Evolutionary conservation across 176 grass and related monocot species (phyloP).

Genomic region (Canna indica): DNA sequence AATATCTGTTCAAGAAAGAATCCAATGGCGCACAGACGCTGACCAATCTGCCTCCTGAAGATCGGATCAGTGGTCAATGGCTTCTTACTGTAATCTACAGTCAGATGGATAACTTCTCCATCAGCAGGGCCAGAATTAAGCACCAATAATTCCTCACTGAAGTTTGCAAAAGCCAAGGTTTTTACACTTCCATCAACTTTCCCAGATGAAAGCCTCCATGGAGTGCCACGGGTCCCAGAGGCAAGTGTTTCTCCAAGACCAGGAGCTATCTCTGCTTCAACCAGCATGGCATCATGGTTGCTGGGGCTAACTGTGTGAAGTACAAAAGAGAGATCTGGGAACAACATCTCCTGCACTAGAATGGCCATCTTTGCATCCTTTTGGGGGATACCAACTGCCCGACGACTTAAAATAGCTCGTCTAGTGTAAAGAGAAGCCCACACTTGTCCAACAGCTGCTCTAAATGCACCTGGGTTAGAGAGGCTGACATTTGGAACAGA

Average conservation of each 20-base stretch:
- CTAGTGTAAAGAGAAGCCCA: constrained; percentile 96
- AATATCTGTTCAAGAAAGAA: constrained; percentile 87
- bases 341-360: constrained; percentile 85
- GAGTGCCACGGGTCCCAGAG: constrained; percentile 79
- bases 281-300: constrained; percentile 52
- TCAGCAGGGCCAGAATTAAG: constrained; percentile 50
- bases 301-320: constrained; percentile 74
- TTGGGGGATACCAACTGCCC: constrained; percentile 65
- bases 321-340: constrained; percentile 75
- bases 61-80: constrained; percentile 47
- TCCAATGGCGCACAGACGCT: constrained; percentile 60
- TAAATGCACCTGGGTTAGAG: constrained; percentile 35
- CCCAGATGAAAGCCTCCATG: constrained; percentile 69
- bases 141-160: constrained; percentile 71
- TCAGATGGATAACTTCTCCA: constrained; percentile 46
- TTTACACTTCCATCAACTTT: constrained; percentile 56
- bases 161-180: constrained; percentile 90
- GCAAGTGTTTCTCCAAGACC: constrained; percentile 89
- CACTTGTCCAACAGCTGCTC: constrained; percentile 48
- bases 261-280: constrained; percentile 67
- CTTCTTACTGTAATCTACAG: constrained; percentile 85
- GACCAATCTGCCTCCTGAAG: constrained; percentile 65
- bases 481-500: constrained; percentile 86
- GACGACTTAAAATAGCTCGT: constrained; percentile 75
- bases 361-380: constrained; percentile 73